These are phyloP conservation scores for Podaxis rugospora DNA, from an alignment of 768 basidiomycete species.

Conservation along the genomic window DNA sequence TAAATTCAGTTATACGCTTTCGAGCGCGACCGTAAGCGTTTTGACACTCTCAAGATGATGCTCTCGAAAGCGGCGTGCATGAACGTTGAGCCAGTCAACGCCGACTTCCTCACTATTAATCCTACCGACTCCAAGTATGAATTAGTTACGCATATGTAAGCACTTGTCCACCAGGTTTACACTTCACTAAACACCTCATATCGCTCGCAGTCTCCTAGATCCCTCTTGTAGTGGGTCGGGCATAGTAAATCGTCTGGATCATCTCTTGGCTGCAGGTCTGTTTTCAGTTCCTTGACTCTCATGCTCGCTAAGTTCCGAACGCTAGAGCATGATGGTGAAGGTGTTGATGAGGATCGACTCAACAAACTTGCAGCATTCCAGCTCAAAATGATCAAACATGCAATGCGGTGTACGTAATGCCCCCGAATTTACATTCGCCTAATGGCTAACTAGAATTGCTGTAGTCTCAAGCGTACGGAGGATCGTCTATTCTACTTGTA, in stretches of 20 bases:
- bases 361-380: slow-evolving; percentile 87
- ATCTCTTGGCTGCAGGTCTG: slow-evolving; percentile 73
- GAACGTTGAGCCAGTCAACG: slow-evolving; percentile 72
- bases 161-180: slow-evolving; percentile 7
- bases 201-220: slow-evolving; percentile 72
- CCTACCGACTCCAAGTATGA: slow-evolving; percentile 60
- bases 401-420: slow-evolving; percentile 76
- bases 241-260: slow-evolving; percentile 85
- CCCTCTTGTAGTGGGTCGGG: slow-evolving; percentile 97
- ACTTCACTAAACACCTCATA: background rate
- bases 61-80: slow-evolving; percentile 75
- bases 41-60: slow-evolving; percentile 82
- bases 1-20: slow-evolving; percentile 71
- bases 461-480: slow-evolving; percentile 71
- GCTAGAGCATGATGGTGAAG: slow-evolving; percentile 54
- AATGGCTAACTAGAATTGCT: slow-evolving; percentile 1
- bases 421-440: background rate
- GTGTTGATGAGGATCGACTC: slow-evolving; percentile 63
- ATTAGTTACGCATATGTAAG: slow-evolving; percentile 84
- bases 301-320: background rate
- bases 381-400: slow-evolving; percentile 86
- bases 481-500: slow-evolving; percentile 99
- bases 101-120: slow-evolving; percentile 81
- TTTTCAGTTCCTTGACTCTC: slow-evolving; percentile 2
- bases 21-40: slow-evolving; percentile 81